Evolutionary conservation across 208 protist genomes (phyloP), one percentile per base, ranked within the genome.

Genomic region (Crithidia expoeki): DNA sequence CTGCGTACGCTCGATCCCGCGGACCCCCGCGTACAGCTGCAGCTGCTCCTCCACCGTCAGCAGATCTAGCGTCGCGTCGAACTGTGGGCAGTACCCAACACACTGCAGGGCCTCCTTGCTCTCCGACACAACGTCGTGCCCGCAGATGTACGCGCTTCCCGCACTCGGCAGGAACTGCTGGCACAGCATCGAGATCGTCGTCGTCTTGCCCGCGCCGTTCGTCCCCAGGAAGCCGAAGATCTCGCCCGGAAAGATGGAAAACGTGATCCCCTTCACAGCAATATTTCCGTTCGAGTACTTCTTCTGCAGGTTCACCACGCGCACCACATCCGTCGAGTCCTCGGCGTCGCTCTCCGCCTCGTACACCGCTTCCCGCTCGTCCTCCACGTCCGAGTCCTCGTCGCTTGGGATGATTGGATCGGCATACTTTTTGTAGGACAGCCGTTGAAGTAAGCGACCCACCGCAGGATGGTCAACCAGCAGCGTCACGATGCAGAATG

Each of bases 81-180:
- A 96, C 84, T 98, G 96, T 47, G 94, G 94, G 83, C 96, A 98
- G 46, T 98, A 91, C 33, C 96, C 96, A 25, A 86, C 79, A 70
- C 76, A 86, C 59, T 68, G 68, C 55, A 80, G 73, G 34, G 84
- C 84, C 51, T 80, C 63, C 28, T 50, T 50, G 64, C 83, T 83
- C 50, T 88, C 34, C 0, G 25, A 34, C 1, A 89, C 80, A 59
- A 89, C 84, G 63, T 93, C 83, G 51, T 86, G 76, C 14, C 86
- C 85, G 50, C 79, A 80, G 16, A 94, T 75, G 38, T 68, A 76
- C 19, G 80, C 90, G 53, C 71, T 68, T n/a, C 93, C 93, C 60
- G 76, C 80, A 2, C 86, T 89, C 3, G 89, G 85, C 12, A 83
- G 64, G 32, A 92, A 80, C 60, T 94, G 83, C 65, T 93, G 89